Base-by-base conservation (phyloP, 1,284 basidiomycete genomes). In the Puccinia coronata region DNA sequence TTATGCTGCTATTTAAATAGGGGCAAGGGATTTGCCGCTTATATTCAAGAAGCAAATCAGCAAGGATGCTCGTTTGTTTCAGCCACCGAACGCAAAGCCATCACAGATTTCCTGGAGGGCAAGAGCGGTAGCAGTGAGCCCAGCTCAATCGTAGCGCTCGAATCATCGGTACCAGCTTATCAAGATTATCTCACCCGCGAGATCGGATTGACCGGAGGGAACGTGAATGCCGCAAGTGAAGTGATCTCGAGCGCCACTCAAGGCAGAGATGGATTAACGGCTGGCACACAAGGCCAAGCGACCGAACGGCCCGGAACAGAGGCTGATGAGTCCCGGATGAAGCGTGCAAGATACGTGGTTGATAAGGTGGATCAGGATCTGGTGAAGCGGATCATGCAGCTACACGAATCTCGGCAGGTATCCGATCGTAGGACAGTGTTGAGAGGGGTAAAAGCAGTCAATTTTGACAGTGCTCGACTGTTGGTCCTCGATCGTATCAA, bases 51-150 rank as follows among this genome's bases (percentile, higher is more conserved):
- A 84, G 91, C 91, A 3, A 89, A 93, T 82, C 91, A 92, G 84
- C 89, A 89, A 76, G 92, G 92, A 0, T 87, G 94, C 0, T 82
- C 85, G 8, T 93, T 94, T 85, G 93, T 96, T 61, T 91, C 92
- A 84, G 91, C 94, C 57, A 93, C 93, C 1, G 94, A 96, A 87
- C 88, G 94, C 82, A 93, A 92, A 87, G 89, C 88, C 55, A 90
- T 96, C 0, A 90, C 93, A 36, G 93, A 95, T 80, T 96, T 92
- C 90, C 85, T 97, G 73, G 90, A 92, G 83, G 93, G 93, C 25
- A 90, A 89, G 83, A 87, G 88, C 0, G 84, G 86, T 0, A 89
- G 25, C 31, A 67, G 70, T 23, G 67, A 9, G 39, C 80, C 81
- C 34, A 47, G 80, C 20, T 71, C 31, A 28, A 41, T 34, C 41